A percentile compares a stretch with the other conserved stretches of the same genome.
Evolutionary conservation across 2,329 filamentous ascomycete species (phyloP).

Genomic region (Colletotrichum sp.): DNA sequence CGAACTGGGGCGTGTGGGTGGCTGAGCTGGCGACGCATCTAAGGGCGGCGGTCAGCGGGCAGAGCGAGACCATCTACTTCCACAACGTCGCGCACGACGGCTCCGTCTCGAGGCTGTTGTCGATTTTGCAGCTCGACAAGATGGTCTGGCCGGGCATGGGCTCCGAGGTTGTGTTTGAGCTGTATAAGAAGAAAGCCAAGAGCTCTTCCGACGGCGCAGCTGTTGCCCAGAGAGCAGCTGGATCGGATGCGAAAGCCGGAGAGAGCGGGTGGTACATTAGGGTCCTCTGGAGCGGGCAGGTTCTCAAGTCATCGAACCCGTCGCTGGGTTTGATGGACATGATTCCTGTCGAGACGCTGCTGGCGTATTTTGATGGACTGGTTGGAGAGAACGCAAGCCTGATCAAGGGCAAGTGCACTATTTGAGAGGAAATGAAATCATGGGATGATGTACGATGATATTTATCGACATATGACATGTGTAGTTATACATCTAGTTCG

Average conservation of each 20-base stretch:
- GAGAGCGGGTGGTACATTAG: conserved; percentile 57
- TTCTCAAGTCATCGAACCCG: conserved; percentile 72
- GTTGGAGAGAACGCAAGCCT: conserved; percentile 59
- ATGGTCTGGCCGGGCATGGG: conserved; percentile 92
- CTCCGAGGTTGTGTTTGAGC: conserved; percentile 77
- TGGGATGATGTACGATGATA: background rate
- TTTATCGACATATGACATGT: background rate
- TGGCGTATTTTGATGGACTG: conserved; percentile 75
- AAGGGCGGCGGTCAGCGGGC: conserved; percentile 26
- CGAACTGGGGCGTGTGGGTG: conserved; percentile 74
- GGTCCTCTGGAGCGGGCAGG: conserved; percentile 73
- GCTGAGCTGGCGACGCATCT: conserved; percentile 65
- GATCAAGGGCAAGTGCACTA: conserved; percentile 41
- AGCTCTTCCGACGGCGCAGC: background rate
- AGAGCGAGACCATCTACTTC: conserved; percentile 54
- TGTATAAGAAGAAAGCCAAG: conserved; percentile 57
- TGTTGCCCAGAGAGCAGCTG: background rate
- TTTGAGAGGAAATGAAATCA: conserved; percentile 17
- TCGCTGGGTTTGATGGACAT: conserved; percentile 73
- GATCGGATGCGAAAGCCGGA: background rate
- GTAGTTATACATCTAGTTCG: background rate
- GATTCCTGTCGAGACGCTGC: conserved; percentile 67
- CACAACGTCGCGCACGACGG: conserved; percentile 87
- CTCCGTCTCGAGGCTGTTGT: conserved; percentile 69
- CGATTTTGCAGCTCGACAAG: conserved; percentile 71